A percentile compares a stretch with the other conserved stretches of the same genome.
phyloP scores from a whole-genome alignment of 768 basidiomycete genomes.

The Rhodotorula babjevae region DNA sequence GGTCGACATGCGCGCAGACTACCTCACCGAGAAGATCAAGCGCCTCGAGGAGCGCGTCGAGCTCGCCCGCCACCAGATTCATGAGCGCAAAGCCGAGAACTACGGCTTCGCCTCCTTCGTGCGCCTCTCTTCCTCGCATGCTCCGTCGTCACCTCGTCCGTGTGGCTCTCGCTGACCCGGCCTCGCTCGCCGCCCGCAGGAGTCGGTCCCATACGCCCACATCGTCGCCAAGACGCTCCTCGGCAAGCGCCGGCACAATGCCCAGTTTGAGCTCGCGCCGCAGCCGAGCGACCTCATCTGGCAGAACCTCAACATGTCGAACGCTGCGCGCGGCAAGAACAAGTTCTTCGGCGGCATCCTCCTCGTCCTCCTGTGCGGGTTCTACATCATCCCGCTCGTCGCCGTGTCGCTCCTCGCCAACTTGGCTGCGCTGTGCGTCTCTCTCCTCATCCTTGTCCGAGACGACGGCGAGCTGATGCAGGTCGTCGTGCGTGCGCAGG shows the following conservation, averaged over 20 bases:
- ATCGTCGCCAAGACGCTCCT: constrained; percentile 68
- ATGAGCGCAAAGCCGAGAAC: constrained; percentile 50
- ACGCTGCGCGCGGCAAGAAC: constrained; percentile 63
- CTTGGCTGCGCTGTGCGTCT: constrained; percentile 53
- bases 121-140: background rate
- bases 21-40: constrained; percentile 56
- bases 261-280: constrained; percentile 68
- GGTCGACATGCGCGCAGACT: constrained; percentile 55
- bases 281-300: constrained; percentile 66
- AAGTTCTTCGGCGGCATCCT: constrained; percentile 70
- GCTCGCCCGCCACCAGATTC: constrained; percentile 56
- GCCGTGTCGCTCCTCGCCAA: constrained; percentile 88
- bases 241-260: constrained; percentile 67
- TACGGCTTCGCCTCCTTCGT: constrained; percentile 78
- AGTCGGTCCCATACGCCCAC: constrained; percentile 66
- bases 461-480: background rate
- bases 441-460: background rate
- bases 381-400: constrained; percentile 89
- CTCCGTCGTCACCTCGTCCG: no score
- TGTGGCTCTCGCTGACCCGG: no score
- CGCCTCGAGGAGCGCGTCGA: constrained; percentile 56
- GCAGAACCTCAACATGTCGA: constrained; percentile 75
- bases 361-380: constrained; percentile 74
- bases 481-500: background rate
- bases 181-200: constrained; percentile 40